Base-by-base conservation (phyloP, 1,284 basidiomycete genomes). In the Pseudozyma sp. region DNA sequence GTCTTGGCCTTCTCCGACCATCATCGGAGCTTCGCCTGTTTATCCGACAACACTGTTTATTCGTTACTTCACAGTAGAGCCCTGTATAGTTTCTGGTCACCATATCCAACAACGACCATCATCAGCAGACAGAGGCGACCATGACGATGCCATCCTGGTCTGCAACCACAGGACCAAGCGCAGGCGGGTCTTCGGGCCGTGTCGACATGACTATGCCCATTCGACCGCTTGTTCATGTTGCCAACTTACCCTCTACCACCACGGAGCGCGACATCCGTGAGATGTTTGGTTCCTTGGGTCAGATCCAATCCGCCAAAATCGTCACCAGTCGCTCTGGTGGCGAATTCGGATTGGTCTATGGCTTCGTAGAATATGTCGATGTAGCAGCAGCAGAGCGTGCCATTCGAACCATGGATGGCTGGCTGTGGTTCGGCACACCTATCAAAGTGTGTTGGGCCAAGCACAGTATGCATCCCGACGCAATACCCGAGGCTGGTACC, bases 371-470 rank as follows among this genome's bases (percentile, higher is more conserved):
- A 87, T 97, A 95, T 52, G 74, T 63, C 34, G 95, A 98, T 86
- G 95, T 98, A 92, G 92, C 93, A 70, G 92, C 94, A 38, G 96
- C 96, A 38, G 96, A 99, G 87, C 96, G 94, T 61, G 96, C 96
- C 19, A 89, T 98, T 48, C 92, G 94, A 86, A 97, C 95, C 55
- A 90, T 99, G 82, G 97, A 98, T 85, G 96, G 95, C 50, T 92
- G 95, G 85, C 95, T 96, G 88, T 96, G 98, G 83, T 97, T 97
- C 81, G 95, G 98, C 86, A 94, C 93, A 43, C 78, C 82, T 43
- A 81, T 85, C 64, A 71, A 76, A n/a, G 80, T 84, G 52, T 78
- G 82, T 58, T 86, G 85, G 85, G 85, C 83, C 2, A 76, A 50
- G 52, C 63, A 60, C 44, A 72, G 53, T 34, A 63, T 60, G 59